Evolutionary conservation across 805 yeast species (phyloP), one percentile per base, ranked within the genome.

Genomic region (Torulaspora maleeae): DNA sequence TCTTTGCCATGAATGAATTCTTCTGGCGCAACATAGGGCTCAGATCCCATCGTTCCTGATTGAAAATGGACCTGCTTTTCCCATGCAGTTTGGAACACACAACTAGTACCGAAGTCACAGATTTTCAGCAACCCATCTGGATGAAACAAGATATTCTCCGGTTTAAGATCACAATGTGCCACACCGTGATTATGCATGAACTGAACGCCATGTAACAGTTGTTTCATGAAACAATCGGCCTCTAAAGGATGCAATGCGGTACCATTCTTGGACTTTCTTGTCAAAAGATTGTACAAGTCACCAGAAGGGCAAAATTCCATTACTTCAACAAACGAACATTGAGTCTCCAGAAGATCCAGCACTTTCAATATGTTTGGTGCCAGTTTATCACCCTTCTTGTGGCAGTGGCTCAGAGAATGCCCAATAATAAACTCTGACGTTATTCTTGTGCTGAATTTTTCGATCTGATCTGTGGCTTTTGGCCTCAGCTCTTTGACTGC

Each of bases 301-400:
- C 91, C 91, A 44, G 86, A 85, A 5, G 95, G 86, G 55, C 96
- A 88, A 63, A 81, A 90, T 67, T 91, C 98, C 96, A 91, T 87
- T 39, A 91, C 86, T 68, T 91, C 95, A 43, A 85, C 79, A 69
- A 82, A 82, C 52, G 84, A 75, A 64, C 88, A 78, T 68, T 86
- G 83, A 11, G 54, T 45, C 53, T 80, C 78, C 86, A 90, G 78
- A 41, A 90, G 70, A 64, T 90, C 96, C 43, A 86, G 75, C 2
- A 91, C 83, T 54, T 82, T 81, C 36, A 86, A 80, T 45, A 90
- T 79, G 55, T 91, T 86, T 43, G 79, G 79, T 10, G 54, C 53
- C 7, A 52, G 27, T 19, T 43, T 47, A 13, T 48, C 46, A n/a
- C 47, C 49, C 64, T 82, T 88, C 45, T 52, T 57, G 12, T 52